Percentiles rank a stretch among this genome's conserved stretches.
Evolutionary conservation across 2,329 filamentous ascomycete species (phyloP).

Genomic region (Fusarium concolor): DNA sequence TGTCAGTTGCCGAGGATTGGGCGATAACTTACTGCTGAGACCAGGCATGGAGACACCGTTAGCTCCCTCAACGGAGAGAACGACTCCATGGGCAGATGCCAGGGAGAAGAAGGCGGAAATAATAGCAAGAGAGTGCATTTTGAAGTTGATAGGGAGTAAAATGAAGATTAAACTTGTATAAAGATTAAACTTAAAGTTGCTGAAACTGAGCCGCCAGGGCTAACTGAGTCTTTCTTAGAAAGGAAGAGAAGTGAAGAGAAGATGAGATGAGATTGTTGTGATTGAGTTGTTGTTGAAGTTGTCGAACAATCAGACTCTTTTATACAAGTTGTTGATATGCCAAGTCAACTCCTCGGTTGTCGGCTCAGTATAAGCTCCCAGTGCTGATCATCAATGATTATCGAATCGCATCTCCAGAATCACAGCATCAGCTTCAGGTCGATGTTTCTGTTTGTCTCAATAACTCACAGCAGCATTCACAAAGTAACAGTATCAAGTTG

Average conservation of each 20-base stretch:
- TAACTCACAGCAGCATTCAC: not conserved
- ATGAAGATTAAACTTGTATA: too few relatives aligned
- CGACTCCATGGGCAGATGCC: slow-evolving; percentile 68
- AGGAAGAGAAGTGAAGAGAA: not conserved
- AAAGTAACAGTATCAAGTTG: not conserved
- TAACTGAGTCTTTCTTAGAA: not conserved
- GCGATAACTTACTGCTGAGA: slow-evolving; percentile 53
- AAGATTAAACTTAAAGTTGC: not conserved
- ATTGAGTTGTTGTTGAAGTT: not conserved
- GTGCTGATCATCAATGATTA: not conserved
- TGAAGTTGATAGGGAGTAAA: slow-evolving; percentile 6
- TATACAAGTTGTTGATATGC: not conserved
- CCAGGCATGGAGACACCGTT: slow-evolving; percentile 73
- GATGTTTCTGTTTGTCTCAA: slow-evolving; percentile 8
- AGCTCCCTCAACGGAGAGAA: slow-evolving; percentile 67
- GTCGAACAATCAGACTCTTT: not conserved
- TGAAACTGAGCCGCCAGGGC: slow-evolving; percentile 14
- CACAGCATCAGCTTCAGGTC: slow-evolving; percentile 17
- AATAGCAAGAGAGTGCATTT: slow-evolving; percentile 49
- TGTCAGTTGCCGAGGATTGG: not conserved
- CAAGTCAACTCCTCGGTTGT: not conserved
- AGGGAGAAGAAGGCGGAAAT: slow-evolving; percentile 56
- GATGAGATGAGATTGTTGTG: not conserved
- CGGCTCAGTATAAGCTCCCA: not conserved
- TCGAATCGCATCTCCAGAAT: not conserved